Evolutionary conservation across 78 protist species (phyloP).

Genomic region (Polysphondylium violaceum): DNA sequence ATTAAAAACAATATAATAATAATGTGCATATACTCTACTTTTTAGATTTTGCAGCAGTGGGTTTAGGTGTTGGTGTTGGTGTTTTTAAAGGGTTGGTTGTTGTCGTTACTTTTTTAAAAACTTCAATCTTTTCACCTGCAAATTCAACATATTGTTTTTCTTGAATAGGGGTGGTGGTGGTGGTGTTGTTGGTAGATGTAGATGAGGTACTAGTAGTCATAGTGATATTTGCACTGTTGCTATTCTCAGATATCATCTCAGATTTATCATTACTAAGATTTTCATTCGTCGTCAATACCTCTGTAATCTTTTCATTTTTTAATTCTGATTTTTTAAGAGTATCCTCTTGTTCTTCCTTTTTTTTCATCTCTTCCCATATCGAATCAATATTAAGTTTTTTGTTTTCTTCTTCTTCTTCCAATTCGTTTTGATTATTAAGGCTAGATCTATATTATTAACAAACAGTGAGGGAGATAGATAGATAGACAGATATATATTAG

Average conservation of each 20-base stretch:
- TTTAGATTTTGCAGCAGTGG: neutral
- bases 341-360: neutral
- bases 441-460: neutral
- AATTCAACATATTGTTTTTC: slow-evolving; percentile 30
- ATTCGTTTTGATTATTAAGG: neutral
- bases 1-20: too few relatives aligned
- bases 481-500: neutral
- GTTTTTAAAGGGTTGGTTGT: slow-evolving; percentile 1
- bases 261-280: neutral
- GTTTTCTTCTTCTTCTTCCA: slow-evolving; percentile 1
- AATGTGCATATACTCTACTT: neutral
- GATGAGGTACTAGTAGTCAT: too few relatives aligned
- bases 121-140: slow-evolving; percentile 60
- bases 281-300: neutral
- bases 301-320: neutral
- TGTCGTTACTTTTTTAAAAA: neutral
- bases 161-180: neutral
- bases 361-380: slow-evolving; percentile 32
- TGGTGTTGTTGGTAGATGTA: neutral
- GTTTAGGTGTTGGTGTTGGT: neutral
- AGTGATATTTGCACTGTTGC: neutral
- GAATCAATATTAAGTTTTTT: neutral
- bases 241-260: neutral
- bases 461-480: neutral
- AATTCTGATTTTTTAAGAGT: neutral